Conservation (phyloP, 352 stramenopile species). For the Globisporangium spinosum region DNA sequence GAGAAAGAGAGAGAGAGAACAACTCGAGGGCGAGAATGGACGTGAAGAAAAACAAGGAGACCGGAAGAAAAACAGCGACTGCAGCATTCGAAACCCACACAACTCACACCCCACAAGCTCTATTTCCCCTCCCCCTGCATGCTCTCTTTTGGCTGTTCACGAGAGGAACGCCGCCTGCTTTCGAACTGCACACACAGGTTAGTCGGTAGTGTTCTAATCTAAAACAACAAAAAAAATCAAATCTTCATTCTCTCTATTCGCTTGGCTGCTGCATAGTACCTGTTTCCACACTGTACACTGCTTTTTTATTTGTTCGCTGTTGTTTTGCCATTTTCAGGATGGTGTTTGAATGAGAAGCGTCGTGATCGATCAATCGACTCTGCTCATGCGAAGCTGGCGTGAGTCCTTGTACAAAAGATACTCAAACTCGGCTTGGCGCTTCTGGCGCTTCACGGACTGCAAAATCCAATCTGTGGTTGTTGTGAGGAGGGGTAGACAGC, state of each 20-base stretch:
- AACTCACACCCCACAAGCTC: conserved; percentile 2
- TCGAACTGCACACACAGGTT: background rate
- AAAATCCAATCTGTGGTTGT: conserved; percentile 59
- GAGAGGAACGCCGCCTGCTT: conserved; percentile 9
- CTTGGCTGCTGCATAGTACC: background rate
- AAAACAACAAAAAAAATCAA: conserved; percentile 12
- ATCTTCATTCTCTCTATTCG: conserved; percentile 16
- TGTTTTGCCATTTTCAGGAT: background rate
- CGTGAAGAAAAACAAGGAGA: conserved; percentile 4
- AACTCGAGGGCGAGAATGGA: conserved; percentile 2
- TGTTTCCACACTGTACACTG: background rate
- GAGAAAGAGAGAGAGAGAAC: background rate
- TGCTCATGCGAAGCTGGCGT: conserved; percentile 5
- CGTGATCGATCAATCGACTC: background rate
- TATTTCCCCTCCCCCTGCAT: conserved; percentile 12
- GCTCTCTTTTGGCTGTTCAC: conserved; percentile 16
- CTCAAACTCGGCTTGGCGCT: conserved; percentile 60
- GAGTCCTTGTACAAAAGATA: conserved; percentile 73
- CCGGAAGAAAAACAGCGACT: background rate
- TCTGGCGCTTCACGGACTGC: conserved; percentile 63
- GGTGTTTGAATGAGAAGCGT: background rate
- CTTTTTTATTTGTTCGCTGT: background rate
- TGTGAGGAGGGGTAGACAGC: background rate
- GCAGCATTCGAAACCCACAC: conserved; percentile 11
- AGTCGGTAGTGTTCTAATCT: conserved; percentile 13